Base-by-base conservation (phyloP, 2,329 filamentous ascomycete genomes). In the Pleoardoris graminearum region DNA sequence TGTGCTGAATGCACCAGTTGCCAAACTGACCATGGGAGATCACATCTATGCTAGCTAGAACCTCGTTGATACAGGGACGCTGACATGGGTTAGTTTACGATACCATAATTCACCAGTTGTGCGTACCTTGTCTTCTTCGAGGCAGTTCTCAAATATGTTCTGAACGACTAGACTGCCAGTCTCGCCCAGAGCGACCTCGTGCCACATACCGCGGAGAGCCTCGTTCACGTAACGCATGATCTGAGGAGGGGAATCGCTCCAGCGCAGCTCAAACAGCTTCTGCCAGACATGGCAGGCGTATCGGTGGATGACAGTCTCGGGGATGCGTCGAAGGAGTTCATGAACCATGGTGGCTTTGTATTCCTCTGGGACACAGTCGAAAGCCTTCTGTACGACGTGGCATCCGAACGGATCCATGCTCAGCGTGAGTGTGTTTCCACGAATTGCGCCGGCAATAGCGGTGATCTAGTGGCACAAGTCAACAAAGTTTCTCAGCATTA, bases 221-320 rank as follows among this genome's bases (percentile, higher is more conserved):
- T 97, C 91, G 68, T 99, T 99, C 76, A 99, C 95, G 67, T 90
- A 96, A 67, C 89, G 90, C 94, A 99, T 99, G 76, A 99, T 96
- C 75, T 97, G 92, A 21, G 94, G 94, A 36, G 94, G 94, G 33
- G 91, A 90, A 66, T 92, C 89, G 58, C 87, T 91, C 94, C 94
- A 99, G 68, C 94, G 88, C 63, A 99, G 84, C 75, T 99, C 94
- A 72, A 99, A 99, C 23, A 99, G 84, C 80, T 99, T 99, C 79
- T 99, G 94, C 94, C 94, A 99, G 58, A 99, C 94, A 74, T 99
- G 94, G 69, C 94, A 99, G 53, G 94, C 94, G 76, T 99, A 99
- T 62, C 95, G 89, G 76, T 99, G 95, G 69, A 99, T 94, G 59
- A 99, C 92, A 2, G 94, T 99, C 76, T 99, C 93, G 0, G 93